Base-by-base conservation (phyloP, 768 basidiomycete species). In the Boletus subparvulus region DNA sequence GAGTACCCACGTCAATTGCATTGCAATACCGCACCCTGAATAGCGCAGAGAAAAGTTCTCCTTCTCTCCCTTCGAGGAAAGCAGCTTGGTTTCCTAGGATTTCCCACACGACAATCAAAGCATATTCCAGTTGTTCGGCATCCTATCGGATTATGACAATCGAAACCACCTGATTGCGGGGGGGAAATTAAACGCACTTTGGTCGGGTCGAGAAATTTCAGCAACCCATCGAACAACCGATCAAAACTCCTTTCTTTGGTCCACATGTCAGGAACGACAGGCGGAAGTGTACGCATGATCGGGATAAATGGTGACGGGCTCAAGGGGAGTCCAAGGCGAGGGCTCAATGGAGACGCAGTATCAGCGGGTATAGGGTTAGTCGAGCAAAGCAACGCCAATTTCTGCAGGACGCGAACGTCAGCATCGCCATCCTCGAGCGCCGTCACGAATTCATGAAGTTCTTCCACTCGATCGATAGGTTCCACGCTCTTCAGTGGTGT, bases 101-200 rank as follows among this genome's bases (percentile, higher is more conserved):
- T 70, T 94, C 92, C 88, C 89, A 94, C 12, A 93, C 66, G 33
- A 90, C 77, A 55, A 94, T 88, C 61, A 95, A 73, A 28, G 84
- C 92, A 63, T 92, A 90, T 67, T 89, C 86, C 28, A 94, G 75
- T 52, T 81, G 76, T 61, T 86, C 83, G 46, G 81, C 80, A 47
- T 74, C 75, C 90, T 94, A 66, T 35, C 50, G 49, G 6, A 54
- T 44, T 9, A 55, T 47, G 9, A 43, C 44, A 10, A 43, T 58
- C 50, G 10, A 56, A 39, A 53, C 11, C 6, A 17, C 32, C 1
- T 40, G 28, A 44, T 24, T 13, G 44, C n/a, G 24, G 51, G 50
- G 46, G 49, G 42, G 28, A 35, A 51, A 49, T 45, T 35, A 14
- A 50, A 72, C 76, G 61, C 64, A 92, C 93, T 79, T 81, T 83